Evolutionary conservation across 2,329 filamentous ascomycete genomes (phyloP).

Genomic region (Gnomoniopsis sp.): DNA sequence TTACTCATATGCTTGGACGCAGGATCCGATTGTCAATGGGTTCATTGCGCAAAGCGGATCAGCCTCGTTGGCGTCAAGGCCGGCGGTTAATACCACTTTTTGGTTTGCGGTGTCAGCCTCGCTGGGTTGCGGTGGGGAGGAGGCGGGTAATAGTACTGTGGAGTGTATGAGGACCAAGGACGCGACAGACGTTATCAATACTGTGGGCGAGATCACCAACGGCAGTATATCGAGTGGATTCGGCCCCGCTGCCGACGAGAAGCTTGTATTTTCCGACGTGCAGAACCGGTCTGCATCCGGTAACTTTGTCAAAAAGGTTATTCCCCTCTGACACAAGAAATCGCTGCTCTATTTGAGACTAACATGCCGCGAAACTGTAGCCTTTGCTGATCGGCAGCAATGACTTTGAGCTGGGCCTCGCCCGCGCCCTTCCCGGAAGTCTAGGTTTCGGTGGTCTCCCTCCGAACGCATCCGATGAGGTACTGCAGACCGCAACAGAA

Average conservation of each 20-base stretch:
- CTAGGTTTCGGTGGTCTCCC: background rate
- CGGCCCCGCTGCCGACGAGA: background rate
- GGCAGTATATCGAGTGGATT: background rate
- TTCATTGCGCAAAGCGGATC: conserved; percentile 4
- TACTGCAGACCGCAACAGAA: background rate
- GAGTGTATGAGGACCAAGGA: conserved; percentile 8
- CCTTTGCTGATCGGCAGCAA: background rate
- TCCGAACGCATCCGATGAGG: background rate
- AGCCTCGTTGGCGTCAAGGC: background rate
- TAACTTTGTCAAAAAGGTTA: background rate
- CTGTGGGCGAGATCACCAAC: background rate
- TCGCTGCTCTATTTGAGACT: no score
- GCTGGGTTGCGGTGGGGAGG: conserved; percentile 4
- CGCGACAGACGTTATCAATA: background rate
- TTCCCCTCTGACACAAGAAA: no score
- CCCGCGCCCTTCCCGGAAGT: background rate
- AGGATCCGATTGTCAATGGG: conserved; percentile 6
- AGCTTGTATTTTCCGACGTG: background rate
- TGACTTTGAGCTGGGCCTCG: background rate
- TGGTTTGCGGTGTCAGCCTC: conserved; percentile 3
- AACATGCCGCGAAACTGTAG: background rate
- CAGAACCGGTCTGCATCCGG: background rate
- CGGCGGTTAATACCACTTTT: background rate
- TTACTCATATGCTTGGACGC: background rate
- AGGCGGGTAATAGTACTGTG: background rate